Evolutionary conservation across 164 flowering plant species (phyloP).

Genomic region (Taxillus chinensis): DNA sequence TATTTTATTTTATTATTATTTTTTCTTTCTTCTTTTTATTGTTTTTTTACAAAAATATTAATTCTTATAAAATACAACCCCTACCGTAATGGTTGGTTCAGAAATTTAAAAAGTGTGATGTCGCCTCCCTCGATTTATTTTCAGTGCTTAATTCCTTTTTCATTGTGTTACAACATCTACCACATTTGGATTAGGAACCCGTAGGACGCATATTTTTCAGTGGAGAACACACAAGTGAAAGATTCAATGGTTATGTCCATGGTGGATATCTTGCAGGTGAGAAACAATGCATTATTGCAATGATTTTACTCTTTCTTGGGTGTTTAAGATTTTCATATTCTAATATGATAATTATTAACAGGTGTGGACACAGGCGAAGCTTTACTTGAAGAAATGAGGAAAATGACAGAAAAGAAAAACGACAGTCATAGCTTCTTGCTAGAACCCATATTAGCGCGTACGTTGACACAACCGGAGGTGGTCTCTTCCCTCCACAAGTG

Average conservation of each 20-base stretch:
- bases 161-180: not conserved
- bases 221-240: conserved; percentile 88
- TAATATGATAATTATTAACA: not conserved
- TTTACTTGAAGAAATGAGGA: conserved; percentile 48
- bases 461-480: not conserved
- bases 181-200: conserved; percentile 46
- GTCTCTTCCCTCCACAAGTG: not conserved
- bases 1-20: too few species aligned
- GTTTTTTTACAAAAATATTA: too few species aligned
- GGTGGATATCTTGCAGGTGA: conserved; percentile 88
- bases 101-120: too few species aligned
- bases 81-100: too few species aligned
- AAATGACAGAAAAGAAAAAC: conserved; percentile 21
- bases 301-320: too few species aligned
- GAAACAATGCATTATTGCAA: not conserved
- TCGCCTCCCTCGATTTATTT: too few species aligned
- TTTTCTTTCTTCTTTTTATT: too few species aligned
- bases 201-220: conserved; percentile 72
- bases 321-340: not conserved
- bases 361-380: conserved; percentile 64
- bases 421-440: conserved; percentile 25
- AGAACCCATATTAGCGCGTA: not conserved
- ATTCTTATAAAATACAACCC: too few species aligned
- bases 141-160: too few species aligned
- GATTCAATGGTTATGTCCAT: conserved; percentile 82